Percentiles rank a stretch among this genome's conserved stretches.
These are phyloP conservation scores for Melampsora americana DNA, from an alignment of 1,284 basidiomycete species.

Conservation along the genomic window DNA sequence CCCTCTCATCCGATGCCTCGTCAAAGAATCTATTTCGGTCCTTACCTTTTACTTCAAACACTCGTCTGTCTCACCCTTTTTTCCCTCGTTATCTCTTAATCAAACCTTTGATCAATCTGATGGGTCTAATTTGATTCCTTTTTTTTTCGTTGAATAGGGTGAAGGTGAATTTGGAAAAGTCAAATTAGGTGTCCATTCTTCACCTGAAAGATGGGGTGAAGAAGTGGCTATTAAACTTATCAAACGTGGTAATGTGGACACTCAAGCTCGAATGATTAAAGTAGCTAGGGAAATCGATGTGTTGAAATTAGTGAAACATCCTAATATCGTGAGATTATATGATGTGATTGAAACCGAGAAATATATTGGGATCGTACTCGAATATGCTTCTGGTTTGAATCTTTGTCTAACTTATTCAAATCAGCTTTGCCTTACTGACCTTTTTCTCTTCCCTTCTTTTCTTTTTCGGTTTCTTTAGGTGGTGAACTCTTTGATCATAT, in stretches of 20 bases:
- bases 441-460: not conserved
- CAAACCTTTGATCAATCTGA: not conserved
- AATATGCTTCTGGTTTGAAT: constrained; percentile 75
- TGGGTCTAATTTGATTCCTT: not conserved
- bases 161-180: constrained; percentile 99
- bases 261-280: constrained; percentile 81
- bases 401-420: not conserved
- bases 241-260: constrained; percentile 85
- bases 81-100: not conserved
- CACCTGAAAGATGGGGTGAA: constrained; percentile 76
- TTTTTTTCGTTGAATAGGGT: constrained; percentile 53
- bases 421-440: not conserved
- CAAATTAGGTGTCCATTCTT: constrained; percentile 83
- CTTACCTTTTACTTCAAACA: constrained; percentile 89
- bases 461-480: constrained; percentile 60
- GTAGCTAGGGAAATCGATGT: constrained; percentile 98
- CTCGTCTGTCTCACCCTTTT: constrained; percentile 58
- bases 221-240: constrained; percentile 99
- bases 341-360: constrained; percentile 99
- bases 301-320: constrained; percentile 89
- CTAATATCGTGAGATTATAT: constrained; percentile 96
- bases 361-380: constrained; percentile 98
- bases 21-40: constrained; percentile 85
- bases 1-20: constrained; percentile 54
- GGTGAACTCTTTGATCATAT: constrained; percentile 99